Conservation (phyloP, 169 alveolate species). For the Cryptosporidium felis region DNA sequence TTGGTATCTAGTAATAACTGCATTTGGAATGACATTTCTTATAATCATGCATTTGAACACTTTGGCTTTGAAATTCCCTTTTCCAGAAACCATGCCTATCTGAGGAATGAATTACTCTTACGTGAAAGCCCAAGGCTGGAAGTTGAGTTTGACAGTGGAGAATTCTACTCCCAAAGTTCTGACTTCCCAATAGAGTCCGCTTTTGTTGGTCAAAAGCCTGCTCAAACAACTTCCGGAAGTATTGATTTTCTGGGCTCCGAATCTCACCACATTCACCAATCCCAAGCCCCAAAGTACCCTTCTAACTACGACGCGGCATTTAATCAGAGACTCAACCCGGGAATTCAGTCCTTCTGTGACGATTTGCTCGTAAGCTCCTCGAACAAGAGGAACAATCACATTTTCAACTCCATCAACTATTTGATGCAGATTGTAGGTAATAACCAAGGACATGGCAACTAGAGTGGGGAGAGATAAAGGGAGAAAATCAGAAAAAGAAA, state of each 20-base stretch:
- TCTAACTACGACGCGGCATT: neutral
- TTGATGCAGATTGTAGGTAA: slow-evolving; percentile 25
- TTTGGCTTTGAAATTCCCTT: slow-evolving; percentile 35
- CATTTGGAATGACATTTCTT: slow-evolving; percentile 51
- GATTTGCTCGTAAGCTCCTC: slow-evolving; percentile 9
- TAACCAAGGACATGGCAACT: too few species aligned
- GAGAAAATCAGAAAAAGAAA: too few species aligned
- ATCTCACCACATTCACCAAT: neutral
- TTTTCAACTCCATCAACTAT: slow-evolving; percentile 39
- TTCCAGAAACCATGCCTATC: slow-evolving; percentile 45
- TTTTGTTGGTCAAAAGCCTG: too few species aligned
- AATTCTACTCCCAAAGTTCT: too few species aligned
- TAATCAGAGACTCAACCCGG: neutral
- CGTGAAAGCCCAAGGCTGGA: neutral
- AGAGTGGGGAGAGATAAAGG: too few species aligned
- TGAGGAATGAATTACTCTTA: slow-evolving; percentile 41
- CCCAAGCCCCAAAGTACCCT: neutral
- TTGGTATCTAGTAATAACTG: slow-evolving; percentile 22
- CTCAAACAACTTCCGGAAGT: too few species aligned
- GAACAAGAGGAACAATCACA: neutral
- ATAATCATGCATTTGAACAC: neutral
- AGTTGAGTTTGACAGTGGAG: too few species aligned
- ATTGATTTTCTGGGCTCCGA: too few species aligned
- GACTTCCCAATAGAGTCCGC: too few species aligned
- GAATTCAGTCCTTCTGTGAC: slow-evolving; percentile 51